Conservation (phyloP, 768 basidiomycete species). For the Tephrocybe sp. region DNA sequence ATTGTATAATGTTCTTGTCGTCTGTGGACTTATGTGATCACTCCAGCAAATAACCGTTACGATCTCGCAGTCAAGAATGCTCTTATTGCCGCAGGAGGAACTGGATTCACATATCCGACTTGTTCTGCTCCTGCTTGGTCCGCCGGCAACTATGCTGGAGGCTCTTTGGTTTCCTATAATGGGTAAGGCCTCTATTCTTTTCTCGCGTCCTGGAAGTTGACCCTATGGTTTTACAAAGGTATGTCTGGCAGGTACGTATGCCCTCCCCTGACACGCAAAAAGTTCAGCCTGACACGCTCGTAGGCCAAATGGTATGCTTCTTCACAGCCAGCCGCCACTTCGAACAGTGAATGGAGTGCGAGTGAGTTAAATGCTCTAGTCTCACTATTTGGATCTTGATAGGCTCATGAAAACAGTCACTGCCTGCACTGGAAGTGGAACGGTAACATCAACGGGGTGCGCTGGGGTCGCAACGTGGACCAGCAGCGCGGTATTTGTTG, state of each 20-base stretch:
- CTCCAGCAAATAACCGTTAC: constrained; percentile 56
- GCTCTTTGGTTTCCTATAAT: constrained; percentile 50
- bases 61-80: constrained; percentile 62
- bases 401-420: too few species aligned
- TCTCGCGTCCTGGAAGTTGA: neutral
- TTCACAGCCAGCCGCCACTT: constrained; percentile 42
- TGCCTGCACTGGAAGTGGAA: constrained; percentile 43
- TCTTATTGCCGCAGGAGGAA: constrained; percentile 60
- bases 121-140: constrained; percentile 58
- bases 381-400: neutral
- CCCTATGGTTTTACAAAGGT: constrained; percentile 30
- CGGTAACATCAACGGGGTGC: constrained; percentile 34
- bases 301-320: constrained; percentile 67
- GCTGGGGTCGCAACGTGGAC: constrained; percentile 53
- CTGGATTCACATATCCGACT: constrained; percentile 63
- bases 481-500: constrained; percentile 45
- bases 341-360: constrained; percentile 64
- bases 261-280: too few species aligned
- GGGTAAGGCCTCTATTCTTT: constrained; percentile 40
- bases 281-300: too few species aligned
- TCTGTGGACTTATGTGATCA: neutral
- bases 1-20: constrained; percentile 27
- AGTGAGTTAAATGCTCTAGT: constrained; percentile 38
- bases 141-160: constrained; percentile 51
- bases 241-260: constrained; percentile 60